phyloP scores from a whole-genome alignment of 192 early-diverging fungal genomes.

The Mycoemilia scoparia region DNA sequence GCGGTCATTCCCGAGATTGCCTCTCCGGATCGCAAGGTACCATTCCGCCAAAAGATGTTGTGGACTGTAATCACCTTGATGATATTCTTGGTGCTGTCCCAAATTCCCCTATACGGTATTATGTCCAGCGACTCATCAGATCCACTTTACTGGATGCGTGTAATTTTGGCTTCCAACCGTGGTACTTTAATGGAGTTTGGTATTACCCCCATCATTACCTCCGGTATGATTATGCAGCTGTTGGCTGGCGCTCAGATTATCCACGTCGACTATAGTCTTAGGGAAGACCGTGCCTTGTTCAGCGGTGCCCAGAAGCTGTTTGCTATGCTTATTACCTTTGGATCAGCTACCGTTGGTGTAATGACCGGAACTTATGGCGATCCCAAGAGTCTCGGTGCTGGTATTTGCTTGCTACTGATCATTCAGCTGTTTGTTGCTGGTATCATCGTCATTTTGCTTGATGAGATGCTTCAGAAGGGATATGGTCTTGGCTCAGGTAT shows the following conservation, averaged over 20 bases:
- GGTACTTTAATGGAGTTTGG: conserved; percentile 99
- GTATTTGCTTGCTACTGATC: conserved; percentile 88
- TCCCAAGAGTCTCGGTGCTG: conserved; percentile 88
- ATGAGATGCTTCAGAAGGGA: conserved; percentile 99
- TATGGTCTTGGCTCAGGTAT: conserved; percentile 99
- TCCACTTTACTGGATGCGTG: conserved; percentile 99
- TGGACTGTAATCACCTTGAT: conserved; percentile 99
- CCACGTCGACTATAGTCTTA: conserved; percentile 95
- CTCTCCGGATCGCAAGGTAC: conserved; percentile 86
- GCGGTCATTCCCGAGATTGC: conserved; percentile 95
- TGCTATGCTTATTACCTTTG: conserved; percentile 97
- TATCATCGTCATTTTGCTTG: conserved; percentile 92
- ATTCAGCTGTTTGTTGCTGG: conserved; percentile 95
- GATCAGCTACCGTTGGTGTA: conserved; percentile 94
- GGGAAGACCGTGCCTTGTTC: conserved; percentile 97
- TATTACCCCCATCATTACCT: conserved; percentile 98
- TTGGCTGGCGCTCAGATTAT: conserved; percentile 96
- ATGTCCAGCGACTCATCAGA: conserved; percentile 98
- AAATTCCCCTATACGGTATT: conserved; percentile 99
- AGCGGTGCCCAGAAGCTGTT: conserved; percentile 98
- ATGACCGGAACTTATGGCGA: conserved; percentile 96
- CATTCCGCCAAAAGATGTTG: conserved; percentile 95
- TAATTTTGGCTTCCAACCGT: conserved; percentile 98
- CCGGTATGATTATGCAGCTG: conserved; percentile 99
- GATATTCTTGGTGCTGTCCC: conserved; percentile 98